These are phyloP conservation scores for Gnaphalium uliginosum DNA, from an alignment of 129 eudicot genomes.

Conservation along the genomic window DNA sequence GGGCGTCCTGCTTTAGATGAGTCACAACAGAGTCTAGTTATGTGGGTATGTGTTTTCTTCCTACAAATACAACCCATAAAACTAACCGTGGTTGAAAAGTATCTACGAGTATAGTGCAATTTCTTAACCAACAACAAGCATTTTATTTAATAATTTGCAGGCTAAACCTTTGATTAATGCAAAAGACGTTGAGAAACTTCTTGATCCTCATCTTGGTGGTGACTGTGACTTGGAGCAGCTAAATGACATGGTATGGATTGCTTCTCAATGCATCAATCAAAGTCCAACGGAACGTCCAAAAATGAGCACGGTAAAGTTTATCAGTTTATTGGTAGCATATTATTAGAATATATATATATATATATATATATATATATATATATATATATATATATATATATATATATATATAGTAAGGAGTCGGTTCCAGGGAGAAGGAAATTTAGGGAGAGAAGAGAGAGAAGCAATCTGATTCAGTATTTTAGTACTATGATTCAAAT, in stretches of 20 bases:
- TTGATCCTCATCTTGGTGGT: slow-evolving; percentile 66
- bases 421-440: too few species aligned
- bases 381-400: too few species aligned
- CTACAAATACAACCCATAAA: slow-evolving; percentile 1
- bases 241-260: slow-evolving; percentile 52
- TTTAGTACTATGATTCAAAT: too few species aligned
- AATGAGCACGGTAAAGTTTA: slow-evolving; percentile 60
- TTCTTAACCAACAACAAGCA: not conserved
- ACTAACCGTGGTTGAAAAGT: slow-evolving; percentile 9
- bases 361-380: too few species aligned
- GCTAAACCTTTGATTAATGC: slow-evolving; percentile 62
- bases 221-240: slow-evolving; percentile 63
- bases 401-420: too few species aligned
- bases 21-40: slow-evolving; percentile 65
- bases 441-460: too few species aligned
- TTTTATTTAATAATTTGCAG: slow-evolving; percentile 33
- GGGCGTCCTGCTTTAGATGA: slow-evolving; percentile 88
- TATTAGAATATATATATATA: too few species aligned
- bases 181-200: slow-evolving; percentile 45
- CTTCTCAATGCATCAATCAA: slow-evolving; percentile 61
- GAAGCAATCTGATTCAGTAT: too few species aligned
- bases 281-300: slow-evolving; percentile 63
- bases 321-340: not conserved
- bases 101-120: not conserved
- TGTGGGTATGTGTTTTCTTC: slow-evolving; percentile 73